These are phyloP conservation scores for Dendrocalamus latiflorus DNA, from an alignment of 202 grass and related monocot genomes.

Conservation along the genomic window DNA sequence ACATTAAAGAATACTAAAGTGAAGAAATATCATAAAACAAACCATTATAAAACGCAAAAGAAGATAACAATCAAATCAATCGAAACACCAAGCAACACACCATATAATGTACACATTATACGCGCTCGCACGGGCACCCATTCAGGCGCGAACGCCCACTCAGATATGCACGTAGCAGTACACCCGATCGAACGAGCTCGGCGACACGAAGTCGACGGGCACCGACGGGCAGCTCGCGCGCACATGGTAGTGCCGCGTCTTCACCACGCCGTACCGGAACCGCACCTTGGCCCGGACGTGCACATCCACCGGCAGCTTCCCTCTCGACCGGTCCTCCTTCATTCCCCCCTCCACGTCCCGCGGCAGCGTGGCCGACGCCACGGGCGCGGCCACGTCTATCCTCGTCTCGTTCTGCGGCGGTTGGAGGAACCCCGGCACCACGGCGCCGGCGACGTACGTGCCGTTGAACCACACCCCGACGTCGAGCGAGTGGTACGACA, in stretches of 20 bases:
- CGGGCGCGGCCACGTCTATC: constrained; percentile 34
- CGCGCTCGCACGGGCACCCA: not conserved
- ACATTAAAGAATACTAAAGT: not conserved
- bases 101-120: not conserved
- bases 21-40: not conserved
- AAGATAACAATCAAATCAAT: not conserved
- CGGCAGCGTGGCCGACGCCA: constrained; percentile 15
- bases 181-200: constrained; percentile 50
- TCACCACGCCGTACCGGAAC: constrained; percentile 59
- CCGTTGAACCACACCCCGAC: constrained; percentile 56
- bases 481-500: constrained; percentile 36
- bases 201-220: constrained; percentile 33
- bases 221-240: constrained; percentile 50
- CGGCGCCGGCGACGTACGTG: constrained; percentile 44
- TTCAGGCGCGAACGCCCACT: not conserved
- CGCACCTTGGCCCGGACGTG: constrained; percentile 44
- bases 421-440: constrained; percentile 55
- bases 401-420: constrained; percentile 36
- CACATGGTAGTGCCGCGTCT: constrained; percentile 42
- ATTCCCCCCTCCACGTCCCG: constrained; percentile 25
- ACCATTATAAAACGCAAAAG: not conserved
- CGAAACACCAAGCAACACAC: not conserved
- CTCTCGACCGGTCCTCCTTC: constrained; percentile 31
- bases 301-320: constrained; percentile 61
- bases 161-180: constrained; percentile 48